Evolutionary conservation across 371 early-diverging fungal genomes (phyloP).

Genomic region (Actinomortierella wolfii): DNA sequence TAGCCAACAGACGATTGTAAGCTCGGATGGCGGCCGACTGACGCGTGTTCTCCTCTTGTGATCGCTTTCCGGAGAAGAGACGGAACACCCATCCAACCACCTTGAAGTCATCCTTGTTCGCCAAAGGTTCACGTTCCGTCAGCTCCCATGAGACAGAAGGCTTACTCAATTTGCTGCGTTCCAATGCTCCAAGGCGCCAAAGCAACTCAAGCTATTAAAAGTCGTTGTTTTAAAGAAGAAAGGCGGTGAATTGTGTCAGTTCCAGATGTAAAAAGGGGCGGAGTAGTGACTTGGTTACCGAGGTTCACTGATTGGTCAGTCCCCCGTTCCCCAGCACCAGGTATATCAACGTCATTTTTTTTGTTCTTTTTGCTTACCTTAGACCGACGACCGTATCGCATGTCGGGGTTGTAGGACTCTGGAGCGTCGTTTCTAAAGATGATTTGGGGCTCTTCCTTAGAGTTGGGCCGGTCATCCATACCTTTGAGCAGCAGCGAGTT

Average conservation of each 20-base stretch:
- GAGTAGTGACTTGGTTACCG: neutral
- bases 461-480: constrained; percentile 60
- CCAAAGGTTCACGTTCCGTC: constrained; percentile 51
- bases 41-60: constrained; percentile 69
- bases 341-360: too few relatives aligned
- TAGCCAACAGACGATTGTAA: constrained; percentile 67
- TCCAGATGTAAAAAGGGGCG: neutral
- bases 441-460: constrained; percentile 73
- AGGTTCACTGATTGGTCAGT: neutral
- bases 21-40: constrained; percentile 68
- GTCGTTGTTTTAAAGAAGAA: constrained; percentile 1
- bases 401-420: constrained; percentile 65
- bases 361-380: constrained; percentile 51
- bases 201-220: constrained; percentile 59
- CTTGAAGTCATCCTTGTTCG: constrained; percentile 64
- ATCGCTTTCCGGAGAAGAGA: constrained; percentile 66
- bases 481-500: constrained; percentile 61
- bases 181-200: constrained; percentile 68
- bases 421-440: constrained; percentile 67
- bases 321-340: neutral
- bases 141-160: constrained; percentile 70
- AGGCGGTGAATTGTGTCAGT: neutral
- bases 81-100: constrained; percentile 75
- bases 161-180: constrained; percentile 57
- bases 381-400: constrained; percentile 76